Evolutionary conservation across 148 eudicot genomes (phyloP).

Genomic region (Rhododendron simsii): DNA sequence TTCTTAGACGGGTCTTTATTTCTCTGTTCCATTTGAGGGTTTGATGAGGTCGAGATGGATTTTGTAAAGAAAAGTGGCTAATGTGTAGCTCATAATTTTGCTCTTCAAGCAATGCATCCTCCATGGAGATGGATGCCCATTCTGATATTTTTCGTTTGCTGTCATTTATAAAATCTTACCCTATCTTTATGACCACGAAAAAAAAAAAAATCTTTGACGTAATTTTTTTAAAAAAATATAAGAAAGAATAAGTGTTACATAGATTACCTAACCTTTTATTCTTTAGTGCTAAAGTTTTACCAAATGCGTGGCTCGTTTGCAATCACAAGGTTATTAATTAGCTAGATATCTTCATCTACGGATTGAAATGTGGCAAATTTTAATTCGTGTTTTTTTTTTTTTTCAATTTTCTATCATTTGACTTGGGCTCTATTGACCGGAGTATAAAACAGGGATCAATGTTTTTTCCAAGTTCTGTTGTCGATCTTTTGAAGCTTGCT

Average conservation of each 20-base stretch:
- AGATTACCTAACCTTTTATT: background rate
- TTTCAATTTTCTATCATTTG: background rate
- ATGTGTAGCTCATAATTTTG: too few species aligned
- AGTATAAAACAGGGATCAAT: background rate
- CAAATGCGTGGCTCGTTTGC: background rate
- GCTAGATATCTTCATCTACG: background rate
- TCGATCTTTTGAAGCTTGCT: too few species aligned
- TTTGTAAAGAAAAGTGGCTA: too few species aligned
- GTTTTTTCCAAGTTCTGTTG: background rate
- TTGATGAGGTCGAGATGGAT: too few species aligned
- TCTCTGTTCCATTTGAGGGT: too few species aligned
- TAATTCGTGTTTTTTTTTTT: background rate
- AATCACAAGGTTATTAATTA: background rate
- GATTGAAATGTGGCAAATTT: background rate
- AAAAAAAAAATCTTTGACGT: too few species aligned
- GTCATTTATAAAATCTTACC: too few species aligned
- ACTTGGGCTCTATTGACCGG: background rate
- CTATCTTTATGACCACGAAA: too few species aligned
- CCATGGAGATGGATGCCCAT: too few species aligned
- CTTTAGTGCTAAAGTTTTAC: background rate
- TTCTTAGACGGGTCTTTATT: too few species aligned
- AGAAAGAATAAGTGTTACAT: background rate
- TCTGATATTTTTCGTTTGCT: too few species aligned
- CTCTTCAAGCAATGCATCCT: too few species aligned
- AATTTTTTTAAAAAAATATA: background rate